A percentile compares a stretch with the other conserved stretches of the same genome.
Conservation (phyloP, 2,329 filamentous ascomycete species). For the Trichoderma guizhouense region DNA sequence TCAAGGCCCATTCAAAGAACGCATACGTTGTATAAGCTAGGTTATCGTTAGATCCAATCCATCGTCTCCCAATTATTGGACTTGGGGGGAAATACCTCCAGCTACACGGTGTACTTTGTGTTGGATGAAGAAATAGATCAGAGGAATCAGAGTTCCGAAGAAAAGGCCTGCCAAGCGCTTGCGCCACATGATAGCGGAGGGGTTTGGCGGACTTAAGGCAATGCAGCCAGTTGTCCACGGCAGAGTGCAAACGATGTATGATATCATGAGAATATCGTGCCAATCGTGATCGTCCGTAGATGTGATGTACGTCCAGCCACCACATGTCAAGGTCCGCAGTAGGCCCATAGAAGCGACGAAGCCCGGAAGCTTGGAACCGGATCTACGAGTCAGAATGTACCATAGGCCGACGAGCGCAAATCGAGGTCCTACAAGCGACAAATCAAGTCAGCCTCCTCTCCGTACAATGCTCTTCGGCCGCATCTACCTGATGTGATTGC, state of each 20-base stretch:
- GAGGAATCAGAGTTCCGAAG: slow-evolving; percentile 83
- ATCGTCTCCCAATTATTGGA: not conserved
- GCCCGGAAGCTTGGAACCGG: slow-evolving; percentile 73
- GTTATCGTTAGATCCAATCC: not conserved
- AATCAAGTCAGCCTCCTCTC: not conserved
- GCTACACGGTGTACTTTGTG: slow-evolving; percentile 94
- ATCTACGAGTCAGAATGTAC: slow-evolving; percentile 81
- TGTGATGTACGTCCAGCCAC: slow-evolving; percentile 97
- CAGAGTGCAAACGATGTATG: slow-evolving; percentile 88
- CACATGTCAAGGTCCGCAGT: slow-evolving; percentile 88
- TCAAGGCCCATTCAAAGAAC: slow-evolving; percentile 96
- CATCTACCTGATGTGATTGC: slow-evolving; percentile 80
- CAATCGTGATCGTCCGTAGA: slow-evolving; percentile 97
- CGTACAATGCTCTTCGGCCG: not conserved
- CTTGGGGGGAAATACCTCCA: slow-evolving; percentile 64
- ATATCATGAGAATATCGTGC: slow-evolving; percentile 99
- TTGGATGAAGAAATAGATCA: slow-evolving; percentile 97
- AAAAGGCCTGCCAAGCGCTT: slow-evolving; percentile 81
- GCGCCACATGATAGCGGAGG: slow-evolving; percentile 78
- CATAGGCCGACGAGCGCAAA: slow-evolving; percentile 88
- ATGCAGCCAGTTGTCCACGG: slow-evolving; percentile 95
- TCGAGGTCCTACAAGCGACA: slow-evolving; percentile 62
- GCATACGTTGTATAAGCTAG: slow-evolving; percentile 94
- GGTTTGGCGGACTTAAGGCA: slow-evolving; percentile 79
- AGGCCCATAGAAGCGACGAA: slow-evolving; percentile 76